A percentile compares a stretch with the other conserved stretches of the same genome.
These are phyloP conservation scores for Paracamarosporium sp. DNA, from an alignment of 2,329 filamentous ascomycete species.

Conservation along the genomic window DNA sequence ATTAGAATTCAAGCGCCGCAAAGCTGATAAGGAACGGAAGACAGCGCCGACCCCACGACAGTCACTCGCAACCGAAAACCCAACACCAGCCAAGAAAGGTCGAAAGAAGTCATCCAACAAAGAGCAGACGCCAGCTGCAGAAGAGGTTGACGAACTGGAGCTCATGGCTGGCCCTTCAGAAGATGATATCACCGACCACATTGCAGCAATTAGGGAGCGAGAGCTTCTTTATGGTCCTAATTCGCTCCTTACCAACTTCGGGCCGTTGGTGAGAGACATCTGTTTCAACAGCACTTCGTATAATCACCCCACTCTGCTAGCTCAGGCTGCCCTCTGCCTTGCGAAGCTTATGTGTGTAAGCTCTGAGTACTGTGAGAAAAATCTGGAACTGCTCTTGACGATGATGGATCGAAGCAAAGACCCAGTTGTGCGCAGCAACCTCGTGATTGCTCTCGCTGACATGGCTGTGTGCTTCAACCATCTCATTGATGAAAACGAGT, in stretches of 20 bases:
- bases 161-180: slow-evolving; percentile 96
- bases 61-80: slow-evolving; percentile 34
- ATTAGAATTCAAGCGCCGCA: slow-evolving; percentile 95
- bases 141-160: slow-evolving; percentile 88
- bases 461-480: slow-evolving; percentile 99
- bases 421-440: slow-evolving; percentile 91
- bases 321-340: slow-evolving; percentile 90
- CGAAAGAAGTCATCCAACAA: slow-evolving; percentile 47
- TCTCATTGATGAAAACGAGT: slow-evolving; percentile 97
- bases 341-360: slow-evolving; percentile 99
- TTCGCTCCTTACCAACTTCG: slow-evolving; percentile 88
- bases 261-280: slow-evolving; percentile 89
- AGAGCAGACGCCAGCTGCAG: slow-evolving; percentile 55
- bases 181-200: slow-evolving; percentile 88
- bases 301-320: slow-evolving; percentile 86
- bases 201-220: slow-evolving; percentile 82
- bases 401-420: slow-evolving; percentile 96
- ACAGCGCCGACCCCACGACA: slow-evolving; percentile 43
- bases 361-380: slow-evolving; percentile 92
- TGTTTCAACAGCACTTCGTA: slow-evolving; percentile 92
- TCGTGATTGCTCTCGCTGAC: slow-evolving; percentile 94
- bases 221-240: slow-evolving; percentile 83
- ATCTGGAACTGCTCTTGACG: slow-evolving; percentile 91
- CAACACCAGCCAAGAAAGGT: slow-evolving; percentile 49
- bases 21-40: slow-evolving; percentile 84